phyloP scores from a whole-genome alignment of 345 rosid genomes.

The Adansonia digitata region DNA sequence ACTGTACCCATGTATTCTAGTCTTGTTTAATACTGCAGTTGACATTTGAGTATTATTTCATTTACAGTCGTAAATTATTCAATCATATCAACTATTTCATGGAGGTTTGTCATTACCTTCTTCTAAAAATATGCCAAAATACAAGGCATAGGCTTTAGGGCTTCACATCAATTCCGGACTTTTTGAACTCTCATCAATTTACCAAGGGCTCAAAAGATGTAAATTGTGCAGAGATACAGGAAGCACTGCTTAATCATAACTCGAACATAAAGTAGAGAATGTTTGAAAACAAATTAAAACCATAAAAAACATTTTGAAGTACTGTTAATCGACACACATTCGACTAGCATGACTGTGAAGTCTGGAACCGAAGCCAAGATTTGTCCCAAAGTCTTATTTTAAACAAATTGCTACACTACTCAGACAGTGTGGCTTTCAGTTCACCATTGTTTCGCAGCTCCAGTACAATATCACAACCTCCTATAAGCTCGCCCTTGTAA shows the following conservation, averaged over 20 bases:
- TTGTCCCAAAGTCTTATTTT: constrained; percentile 1
- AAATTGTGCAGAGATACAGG: no score
- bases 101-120: no score
- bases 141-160: background rate
- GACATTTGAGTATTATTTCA: background rate
- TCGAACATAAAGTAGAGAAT: background rate
- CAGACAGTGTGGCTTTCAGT: constrained; percentile 73
- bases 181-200: background rate
- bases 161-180: no score
- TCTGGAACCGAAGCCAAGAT: background rate
- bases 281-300: background rate
- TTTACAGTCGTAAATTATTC: no score
- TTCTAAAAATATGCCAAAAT: background rate
- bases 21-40: background rate
- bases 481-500: constrained; percentile 89
- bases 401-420: constrained; percentile 27
- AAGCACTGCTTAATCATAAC: background rate
- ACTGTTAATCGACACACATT: constrained; percentile 1
- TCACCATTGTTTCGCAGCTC: constrained; percentile 68
- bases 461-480: constrained; percentile 90
- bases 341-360: constrained; percentile 9
- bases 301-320: background rate
- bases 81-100: no score
- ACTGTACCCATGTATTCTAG: background rate
- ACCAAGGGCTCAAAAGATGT: background rate